A percentile compares a stretch with the other conserved stretches of the same genome.
phyloP scores from a whole-genome alignment of 148 eudicot genomes.

The Camellia lanceoleosa region DNA sequence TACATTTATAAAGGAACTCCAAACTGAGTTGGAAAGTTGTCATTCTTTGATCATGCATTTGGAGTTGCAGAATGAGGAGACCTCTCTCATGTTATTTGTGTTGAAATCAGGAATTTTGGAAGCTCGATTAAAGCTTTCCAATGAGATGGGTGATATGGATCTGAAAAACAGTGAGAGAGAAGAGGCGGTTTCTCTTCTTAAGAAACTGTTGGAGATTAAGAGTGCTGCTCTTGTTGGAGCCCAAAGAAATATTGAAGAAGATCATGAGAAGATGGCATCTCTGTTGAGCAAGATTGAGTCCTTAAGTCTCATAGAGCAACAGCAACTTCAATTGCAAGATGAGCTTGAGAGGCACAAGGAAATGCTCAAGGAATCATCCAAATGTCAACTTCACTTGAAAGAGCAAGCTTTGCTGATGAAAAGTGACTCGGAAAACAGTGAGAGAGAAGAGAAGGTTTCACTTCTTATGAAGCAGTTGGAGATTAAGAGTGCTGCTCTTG shows the following conservation, averaged over 20 bases:
- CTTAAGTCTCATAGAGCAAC: slow-evolving; percentile 21
- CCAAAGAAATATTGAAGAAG: slow-evolving; percentile 34
- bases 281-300: slow-evolving; percentile 19
- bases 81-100: slow-evolving; percentile 52
- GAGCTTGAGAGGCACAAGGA: slow-evolving; percentile 40
- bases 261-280: slow-evolving; percentile 29
- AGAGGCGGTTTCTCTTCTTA: slow-evolving; percentile 23
- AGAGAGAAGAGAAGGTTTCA: slow-evolving; percentile 23
- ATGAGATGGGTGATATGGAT: slow-evolving; percentile 17
- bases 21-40: slow-evolving; percentile 43
- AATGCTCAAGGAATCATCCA: slow-evolving; percentile 39
- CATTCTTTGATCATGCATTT: slow-evolving; percentile 41
- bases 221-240: slow-evolving; percentile 25
- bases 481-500: slow-evolving; percentile 29
- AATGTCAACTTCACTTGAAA: slow-evolving; percentile 16
- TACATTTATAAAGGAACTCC: slow-evolving; percentile 43
- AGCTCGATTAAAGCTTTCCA: slow-evolving; percentile 14
- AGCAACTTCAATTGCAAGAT: slow-evolving; percentile 30
- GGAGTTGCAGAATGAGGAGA: slow-evolving; percentile 67
- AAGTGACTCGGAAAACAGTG: slow-evolving; percentile 6
- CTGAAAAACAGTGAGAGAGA: slow-evolving; percentile 24
- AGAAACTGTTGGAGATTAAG: slow-evolving; percentile 45
- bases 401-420: slow-evolving; percentile 26
- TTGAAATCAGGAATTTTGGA: slow-evolving; percentile 40
- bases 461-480: slow-evolving; percentile 46